phyloP scores from a whole-genome alignment of 139 green algal species.

The Chlorella ohadii region DNA sequence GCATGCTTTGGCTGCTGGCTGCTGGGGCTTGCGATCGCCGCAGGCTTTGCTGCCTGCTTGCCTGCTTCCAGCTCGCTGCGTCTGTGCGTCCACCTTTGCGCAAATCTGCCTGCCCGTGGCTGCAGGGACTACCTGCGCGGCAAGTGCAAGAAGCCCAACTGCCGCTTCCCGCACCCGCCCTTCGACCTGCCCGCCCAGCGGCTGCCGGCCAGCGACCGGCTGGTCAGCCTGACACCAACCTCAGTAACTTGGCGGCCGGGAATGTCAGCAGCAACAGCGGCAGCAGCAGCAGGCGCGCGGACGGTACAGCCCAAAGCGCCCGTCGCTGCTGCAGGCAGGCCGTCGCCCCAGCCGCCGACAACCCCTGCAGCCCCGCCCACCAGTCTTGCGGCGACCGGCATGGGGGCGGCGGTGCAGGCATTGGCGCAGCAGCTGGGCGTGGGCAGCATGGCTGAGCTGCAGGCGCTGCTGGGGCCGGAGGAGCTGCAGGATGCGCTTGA shows the following conservation, averaged over 20 bases:
- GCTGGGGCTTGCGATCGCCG: too few species aligned
- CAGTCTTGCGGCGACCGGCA: not conserved
- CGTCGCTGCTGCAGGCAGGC: too few species aligned
- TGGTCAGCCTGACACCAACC: not conserved
- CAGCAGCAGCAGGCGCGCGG: not conserved
- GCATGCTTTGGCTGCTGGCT: too few species aligned
- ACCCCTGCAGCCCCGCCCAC: too few species aligned
- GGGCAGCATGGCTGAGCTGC: not conserved
- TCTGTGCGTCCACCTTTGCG: too few species aligned
- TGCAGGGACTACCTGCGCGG: not conserved
- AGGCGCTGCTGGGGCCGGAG: not conserved
- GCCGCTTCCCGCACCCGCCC: constrained; percentile 26
- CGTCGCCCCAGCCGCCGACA: too few species aligned
- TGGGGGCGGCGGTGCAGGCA: not conserved
- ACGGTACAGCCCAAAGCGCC: too few species aligned
- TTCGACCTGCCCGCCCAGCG: constrained; percentile 7
- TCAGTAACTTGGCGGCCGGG: not conserved
- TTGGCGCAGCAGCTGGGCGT: not conserved
- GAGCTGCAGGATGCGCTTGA: constrained; percentile 2
- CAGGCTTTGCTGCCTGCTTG: too few species aligned
- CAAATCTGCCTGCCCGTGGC: not conserved
- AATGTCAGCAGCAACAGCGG: not conserved
- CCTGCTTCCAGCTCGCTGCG: too few species aligned
- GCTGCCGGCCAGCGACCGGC: not conserved
- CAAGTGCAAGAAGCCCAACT: not conserved